These are phyloP conservation scores for Diaporthe sp. DNA, from an alignment of 2,329 filamentous ascomycete genomes.

Conservation along the genomic window DNA sequence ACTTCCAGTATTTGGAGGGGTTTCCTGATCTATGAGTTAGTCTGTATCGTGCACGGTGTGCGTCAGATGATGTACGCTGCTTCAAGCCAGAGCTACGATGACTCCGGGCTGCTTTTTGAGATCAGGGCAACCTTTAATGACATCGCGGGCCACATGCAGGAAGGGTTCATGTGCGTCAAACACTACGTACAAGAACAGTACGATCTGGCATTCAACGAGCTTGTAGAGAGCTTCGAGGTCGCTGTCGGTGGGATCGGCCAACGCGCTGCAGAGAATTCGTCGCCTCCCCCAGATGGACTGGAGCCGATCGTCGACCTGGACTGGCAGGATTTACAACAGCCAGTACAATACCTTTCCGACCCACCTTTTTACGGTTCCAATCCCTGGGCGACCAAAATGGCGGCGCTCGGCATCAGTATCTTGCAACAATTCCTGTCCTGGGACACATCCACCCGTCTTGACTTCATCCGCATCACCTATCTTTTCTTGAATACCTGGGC, in stretches of 20 bases:
- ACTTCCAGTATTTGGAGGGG: neutral
- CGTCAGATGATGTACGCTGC: neutral
- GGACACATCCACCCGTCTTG: neutral
- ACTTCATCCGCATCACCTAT: neutral
- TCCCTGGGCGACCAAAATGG: rapidly evolving
- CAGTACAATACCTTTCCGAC: neutral
- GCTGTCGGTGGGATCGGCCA: neutral
- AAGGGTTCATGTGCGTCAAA: neutral
- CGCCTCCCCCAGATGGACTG: no score
- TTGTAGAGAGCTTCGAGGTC: neutral
- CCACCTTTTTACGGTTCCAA: neutral
- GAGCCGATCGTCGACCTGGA: neutral
- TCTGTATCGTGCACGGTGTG: neutral
- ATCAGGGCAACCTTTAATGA: rapidly evolving
- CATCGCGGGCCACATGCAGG: neutral
- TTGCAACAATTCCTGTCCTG: neutral
- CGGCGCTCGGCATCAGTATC: neutral
- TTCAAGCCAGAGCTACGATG: neutral
- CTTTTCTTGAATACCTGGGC: rapidly evolving
- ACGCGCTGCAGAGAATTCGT: neutral
- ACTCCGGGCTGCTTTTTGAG: neutral
- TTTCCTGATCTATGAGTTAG: neutral
- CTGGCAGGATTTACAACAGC: rapidly evolving
- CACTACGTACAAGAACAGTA: neutral
- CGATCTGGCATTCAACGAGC: neutral